These are phyloP conservation scores for Penicillium bialowiezense DNA, from an alignment of 495 filamentous ascomycete species.

Conservation along the genomic window DNA sequence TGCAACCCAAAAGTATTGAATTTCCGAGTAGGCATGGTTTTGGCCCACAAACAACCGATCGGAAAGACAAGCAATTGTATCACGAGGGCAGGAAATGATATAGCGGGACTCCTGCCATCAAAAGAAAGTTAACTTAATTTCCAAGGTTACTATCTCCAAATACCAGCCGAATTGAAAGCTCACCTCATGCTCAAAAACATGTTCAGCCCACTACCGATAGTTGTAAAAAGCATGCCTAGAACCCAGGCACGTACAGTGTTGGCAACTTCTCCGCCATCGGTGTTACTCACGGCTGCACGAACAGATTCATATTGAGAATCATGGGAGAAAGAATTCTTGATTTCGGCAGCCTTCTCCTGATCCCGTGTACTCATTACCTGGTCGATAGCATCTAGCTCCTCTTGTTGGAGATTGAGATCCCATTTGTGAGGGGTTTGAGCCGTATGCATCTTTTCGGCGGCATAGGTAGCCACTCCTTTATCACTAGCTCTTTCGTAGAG, in stretches of 20 bases:
- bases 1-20: slow-evolving; percentile 51
- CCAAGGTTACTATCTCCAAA: too few species aligned
- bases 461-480: background rate
- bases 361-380: slow-evolving; percentile 11
- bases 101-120: slow-evolving; percentile 38
- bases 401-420: slow-evolving; percentile 19
- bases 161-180: background rate
- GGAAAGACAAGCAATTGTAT: slow-evolving; percentile 65
- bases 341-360: slow-evolving; percentile 16
- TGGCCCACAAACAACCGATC: slow-evolving; percentile 51
- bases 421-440: slow-evolving; percentile 16
- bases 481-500: background rate
- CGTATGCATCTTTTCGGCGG: slow-evolving; percentile 9
- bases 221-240: slow-evolving; percentile 18
- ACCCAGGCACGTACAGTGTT: slow-evolving; percentile 21
- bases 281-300: slow-evolving; percentile 19
- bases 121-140: too few species aligned
- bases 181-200: slow-evolving; percentile 26
- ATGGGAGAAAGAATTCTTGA: slow-evolving; percentile 13
- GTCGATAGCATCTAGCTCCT: slow-evolving; percentile 17
- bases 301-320: slow-evolving; percentile 22
- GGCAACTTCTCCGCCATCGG: slow-evolving; percentile 15
- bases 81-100: slow-evolving; percentile 56
- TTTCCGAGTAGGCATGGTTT: slow-evolving; percentile 41
- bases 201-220: slow-evolving; percentile 18